Evolutionary conservation across 2,329 filamentous ascomycete genomes (phyloP), one percentile per base, ranked within the genome.

Genomic region (Venturia asperata): DNA sequence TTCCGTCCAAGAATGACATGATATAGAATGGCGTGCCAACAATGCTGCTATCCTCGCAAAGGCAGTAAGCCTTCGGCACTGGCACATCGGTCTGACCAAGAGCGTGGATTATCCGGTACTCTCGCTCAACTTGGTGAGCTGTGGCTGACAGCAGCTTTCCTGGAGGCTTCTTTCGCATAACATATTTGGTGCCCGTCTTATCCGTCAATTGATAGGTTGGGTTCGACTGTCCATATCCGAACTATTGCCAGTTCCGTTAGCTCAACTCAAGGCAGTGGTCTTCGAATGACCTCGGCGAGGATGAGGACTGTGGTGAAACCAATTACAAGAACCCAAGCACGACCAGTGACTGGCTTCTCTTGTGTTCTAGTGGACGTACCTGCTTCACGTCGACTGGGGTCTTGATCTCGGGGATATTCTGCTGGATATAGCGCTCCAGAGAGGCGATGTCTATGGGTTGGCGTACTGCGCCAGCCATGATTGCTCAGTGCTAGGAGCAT

Each of bases 121-220:
- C 94, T 71, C 94, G 89, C 79, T 99, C 94, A 72, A 99, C 93
- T 76, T 93, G 90, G 80, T 99, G 94, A 11, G 94, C 94, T 1
- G 93, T 93, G 79, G 92, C 91, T 71, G 91, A 96, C 62, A 97
- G 83, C 47, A 99, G 87, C 78, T 88, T 87, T 68, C 94, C 94
- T n/a, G 94, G 93, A 0, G 94, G 94, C 79, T 97, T 97, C 84
- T 99, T 97, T 75, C 94, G 91, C 80, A 97, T 84, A 42, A 99
- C 94, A 78, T 88, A 96, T 73, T 87, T 86, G 70, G 80, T 76
- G 63, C 87, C 85, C 73, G 86, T 82, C 69, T 85, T 81, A 63
- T 87, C 87, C 19, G 87, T 96, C 72, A 97, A 82, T 72, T 93
- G 91, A 79, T 97, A 99, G 2, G 94, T 99, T 56, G 94, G 94